Base-by-base conservation (phyloP, 2,329 filamentous ascomycete genomes). In the Aureobasidium vineae region DNA sequence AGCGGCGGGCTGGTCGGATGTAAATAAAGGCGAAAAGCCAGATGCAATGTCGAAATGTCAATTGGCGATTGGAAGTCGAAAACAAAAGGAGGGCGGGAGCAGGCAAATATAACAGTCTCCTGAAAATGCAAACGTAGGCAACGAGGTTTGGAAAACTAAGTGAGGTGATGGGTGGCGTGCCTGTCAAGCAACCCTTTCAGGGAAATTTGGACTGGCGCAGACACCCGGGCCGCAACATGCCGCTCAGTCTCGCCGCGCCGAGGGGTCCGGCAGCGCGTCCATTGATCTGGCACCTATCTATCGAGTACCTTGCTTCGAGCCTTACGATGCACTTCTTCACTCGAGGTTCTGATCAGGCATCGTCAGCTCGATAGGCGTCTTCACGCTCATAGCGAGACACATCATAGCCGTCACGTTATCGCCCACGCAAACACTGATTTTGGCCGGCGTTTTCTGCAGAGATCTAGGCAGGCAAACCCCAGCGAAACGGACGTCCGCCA, bases 121-220 rank as follows among this genome's bases (percentile, higher is more conserved):
- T 59, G 54, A 59, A 33, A 56, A 26, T 16, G 21, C 49, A 52
- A 52, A 52, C 49, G 53, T 56, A 56, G 53, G 53, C 36, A 41
- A 56, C 53, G 33, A 28, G 23, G 53, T 41, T 56, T n/a, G 50
- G 40, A 59, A 59, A 45, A 33, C 16, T 38, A 31, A 57, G 38
- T 59, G 54, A 59, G 54, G 38, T 45, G 54, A 59, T 59, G 54
- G 57, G 57, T 61, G 57, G 57, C 57, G 57, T 47, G 57, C 41
- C 57, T 49, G 15, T 31, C 40, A 45, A 59, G 40, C 23, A 15
- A 23, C 19, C 53, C 36, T 41, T 41, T 45, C 26, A 49, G 57
- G 57, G 41, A 61, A 61, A 61, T 61, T 61, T 47, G 41, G 31
- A 61, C 38, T 21, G 54, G 40, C 54, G 40, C 56, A 60, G 49